These are phyloP conservation scores for Botrytis medusae DNA, from an alignment of 2,329 filamentous ascomycete species.

Conservation along the genomic window DNA sequence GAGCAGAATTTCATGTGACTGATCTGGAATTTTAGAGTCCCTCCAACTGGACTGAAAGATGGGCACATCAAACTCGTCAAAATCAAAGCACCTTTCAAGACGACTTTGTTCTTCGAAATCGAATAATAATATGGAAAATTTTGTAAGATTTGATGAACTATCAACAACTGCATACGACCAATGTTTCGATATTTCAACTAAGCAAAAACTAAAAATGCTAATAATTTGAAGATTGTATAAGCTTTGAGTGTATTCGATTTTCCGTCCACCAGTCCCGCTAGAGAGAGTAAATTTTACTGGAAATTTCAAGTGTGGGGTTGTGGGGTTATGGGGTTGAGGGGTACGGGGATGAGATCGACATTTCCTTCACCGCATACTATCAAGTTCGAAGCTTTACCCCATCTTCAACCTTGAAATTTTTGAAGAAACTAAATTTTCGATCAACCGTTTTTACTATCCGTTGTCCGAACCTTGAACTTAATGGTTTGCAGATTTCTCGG, in stretches of 20 bases:
- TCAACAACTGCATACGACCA: too few species aligned
- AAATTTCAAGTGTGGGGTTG: neutral
- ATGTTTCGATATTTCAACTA: too few species aligned
- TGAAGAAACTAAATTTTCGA: neutral
- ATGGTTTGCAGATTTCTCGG: neutral
- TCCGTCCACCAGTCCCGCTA: neutral
- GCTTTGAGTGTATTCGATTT: neutral
- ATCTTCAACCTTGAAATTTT: neutral
- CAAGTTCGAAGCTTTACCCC: neutral
- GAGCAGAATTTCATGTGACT: neutral
- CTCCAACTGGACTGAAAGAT: neutral
- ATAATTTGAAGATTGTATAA: neutral
- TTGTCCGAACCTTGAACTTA: neutral
- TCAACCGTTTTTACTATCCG: neutral
- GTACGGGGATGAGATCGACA: neutral
- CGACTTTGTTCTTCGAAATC: too few species aligned
- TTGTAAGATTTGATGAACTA: too few species aligned
- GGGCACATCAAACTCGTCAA: neutral
- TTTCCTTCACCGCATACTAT: neutral
- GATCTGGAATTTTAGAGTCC: neutral
- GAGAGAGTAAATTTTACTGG: neutral
- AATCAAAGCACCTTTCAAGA: neutral
- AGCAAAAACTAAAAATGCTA: too few species aligned
- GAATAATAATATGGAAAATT: too few species aligned
- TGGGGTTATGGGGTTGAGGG: neutral